phyloP scores from a whole-genome alignment of 2,329 filamentous ascomycete species.

The Didymellaceae sp. region DNA sequence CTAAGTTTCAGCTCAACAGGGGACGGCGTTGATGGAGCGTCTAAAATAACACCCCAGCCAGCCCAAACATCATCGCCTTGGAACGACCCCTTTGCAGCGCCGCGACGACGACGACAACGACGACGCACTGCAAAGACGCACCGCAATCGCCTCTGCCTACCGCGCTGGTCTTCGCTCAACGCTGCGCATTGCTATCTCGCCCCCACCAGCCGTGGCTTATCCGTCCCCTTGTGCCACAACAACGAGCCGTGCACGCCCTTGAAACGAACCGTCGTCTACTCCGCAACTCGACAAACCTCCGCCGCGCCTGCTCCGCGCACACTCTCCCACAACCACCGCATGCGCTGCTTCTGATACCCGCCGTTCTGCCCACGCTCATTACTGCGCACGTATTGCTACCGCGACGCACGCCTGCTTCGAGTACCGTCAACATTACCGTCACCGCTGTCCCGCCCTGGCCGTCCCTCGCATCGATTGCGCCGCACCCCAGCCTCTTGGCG shows the following conservation, averaged over 20 bases:
- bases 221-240: constrained; percentile 2
- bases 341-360: constrained; percentile 10
- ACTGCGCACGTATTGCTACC: constrained; percentile 2
- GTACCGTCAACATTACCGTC: background rate
- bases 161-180: constrained; percentile 1
- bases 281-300: constrained; percentile 9
- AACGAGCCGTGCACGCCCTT: constrained; percentile 17
- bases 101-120: constrained; percentile 1
- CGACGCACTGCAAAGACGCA: constrained; percentile 1
- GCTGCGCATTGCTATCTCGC: constrained; percentile 1
- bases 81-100: constrained; percentile 6
- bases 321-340: constrained; percentile 3
- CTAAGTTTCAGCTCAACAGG: constrained; percentile 21
- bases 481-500: constrained; percentile 34
- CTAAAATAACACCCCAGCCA: constrained; percentile 10
- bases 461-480: constrained; percentile 38
- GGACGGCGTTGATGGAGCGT: constrained; percentile 4
- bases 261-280: constrained; percentile 11
- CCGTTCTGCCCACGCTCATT: constrained; percentile 10
- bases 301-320: constrained; percentile 10
- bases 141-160: constrained; percentile 2
- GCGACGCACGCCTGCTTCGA: constrained; percentile 1
- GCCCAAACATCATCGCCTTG: constrained; percentile 4
- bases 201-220: constrained; percentile 12
- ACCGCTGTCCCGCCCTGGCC: constrained; percentile 22